These are phyloP conservation scores for Aspergillus piperis DNA, from an alignment of 2,329 filamentous ascomycete genomes.

Conservation along the genomic window DNA sequence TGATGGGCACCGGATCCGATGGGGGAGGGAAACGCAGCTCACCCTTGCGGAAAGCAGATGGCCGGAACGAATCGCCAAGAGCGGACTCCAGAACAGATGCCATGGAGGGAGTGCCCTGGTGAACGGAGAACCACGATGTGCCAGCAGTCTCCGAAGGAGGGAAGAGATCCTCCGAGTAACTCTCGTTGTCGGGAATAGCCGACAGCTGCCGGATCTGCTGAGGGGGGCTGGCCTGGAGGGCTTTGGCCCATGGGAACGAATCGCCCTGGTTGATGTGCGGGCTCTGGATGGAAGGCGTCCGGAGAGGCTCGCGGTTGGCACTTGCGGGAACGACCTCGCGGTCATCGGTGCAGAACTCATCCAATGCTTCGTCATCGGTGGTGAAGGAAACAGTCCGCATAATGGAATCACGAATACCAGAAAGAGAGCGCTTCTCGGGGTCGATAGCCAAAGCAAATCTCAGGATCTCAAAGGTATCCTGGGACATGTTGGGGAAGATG, in stretches of 20 bases:
- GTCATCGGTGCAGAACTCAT: slow-evolving; percentile 89
- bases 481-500: slow-evolving; percentile 97
- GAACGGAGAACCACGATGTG: slow-evolving; percentile 74
- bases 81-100: slow-evolving; percentile 83
- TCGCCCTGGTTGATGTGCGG: slow-evolving; percentile 73
- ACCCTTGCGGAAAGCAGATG: slow-evolving; percentile 56
- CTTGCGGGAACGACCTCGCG: slow-evolving; percentile 73
- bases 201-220: slow-evolving; percentile 79
- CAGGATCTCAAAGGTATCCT: slow-evolving; percentile 95
- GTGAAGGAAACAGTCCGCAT: slow-evolving; percentile 85
- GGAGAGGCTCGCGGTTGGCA: slow-evolving; percentile 90
- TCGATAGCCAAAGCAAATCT: slow-evolving; percentile 88
- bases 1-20: slow-evolving; percentile 70
- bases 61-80: slow-evolving; percentile 78
- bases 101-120: slow-evolving; percentile 75
- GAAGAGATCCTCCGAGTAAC: slow-evolving; percentile 82
- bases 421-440: slow-evolving; percentile 81
- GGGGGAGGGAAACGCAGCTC: slow-evolving; percentile 51
- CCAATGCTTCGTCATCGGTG: slow-evolving; percentile 83
- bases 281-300: slow-evolving; percentile 91
- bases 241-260: slow-evolving; percentile 94
- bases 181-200: slow-evolving; percentile 75
- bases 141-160: slow-evolving; percentile 69
- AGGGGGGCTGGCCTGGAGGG: slow-evolving; percentile 73
- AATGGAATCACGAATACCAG: slow-evolving; percentile 75